Conservation (phyloP, 108 stramenopile genomes). For the Stephanodiscus triporus region DNA sequence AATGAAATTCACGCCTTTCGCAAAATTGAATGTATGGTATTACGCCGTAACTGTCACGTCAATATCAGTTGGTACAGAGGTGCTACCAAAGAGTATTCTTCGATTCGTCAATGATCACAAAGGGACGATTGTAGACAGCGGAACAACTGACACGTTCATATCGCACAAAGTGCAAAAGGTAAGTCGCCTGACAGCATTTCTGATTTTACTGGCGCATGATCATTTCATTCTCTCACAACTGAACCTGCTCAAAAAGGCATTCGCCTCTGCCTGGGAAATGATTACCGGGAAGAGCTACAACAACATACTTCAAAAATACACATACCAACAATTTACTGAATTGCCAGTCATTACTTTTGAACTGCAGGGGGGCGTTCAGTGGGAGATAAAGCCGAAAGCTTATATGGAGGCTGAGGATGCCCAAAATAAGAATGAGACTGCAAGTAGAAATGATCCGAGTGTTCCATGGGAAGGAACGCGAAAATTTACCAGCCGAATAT, state of each 20-base stretch:
- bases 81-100: conserved; percentile 26
- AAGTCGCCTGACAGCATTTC: background rate
- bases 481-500: conserved; percentile 74
- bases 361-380: conserved; percentile 48
- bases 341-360: conserved; percentile 64
- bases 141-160: conserved; percentile 97
- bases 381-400: conserved; percentile 51
- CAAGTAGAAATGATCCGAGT: background rate
- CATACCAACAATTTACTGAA: conserved; percentile 56
- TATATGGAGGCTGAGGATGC: conserved; percentile 74
- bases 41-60: conserved; percentile 44
- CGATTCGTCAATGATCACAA: conserved; percentile 72
- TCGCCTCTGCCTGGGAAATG: conserved; percentile 68
- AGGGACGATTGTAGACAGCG: conserved; percentile 94
- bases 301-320: conserved; percentile 49
- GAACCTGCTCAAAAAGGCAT: conserved; percentile 22
- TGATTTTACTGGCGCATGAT: background rate
- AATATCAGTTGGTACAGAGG: conserved; percentile 34
- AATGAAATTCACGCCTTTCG: conserved; percentile 60
- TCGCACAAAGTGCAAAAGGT: conserved; percentile 55
- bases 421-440: background rate
- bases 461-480: conserved; percentile 51
- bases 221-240: background rate
- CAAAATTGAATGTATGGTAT: conserved; percentile 61
- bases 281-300: conserved; percentile 48